Percentiles rank a stretch among this genome's conserved stretches.
These are phyloP conservation scores for Lasiosphaeriaceae sp. DNA, from an alignment of 495 filamentous ascomycete genomes.

Conservation along the genomic window DNA sequence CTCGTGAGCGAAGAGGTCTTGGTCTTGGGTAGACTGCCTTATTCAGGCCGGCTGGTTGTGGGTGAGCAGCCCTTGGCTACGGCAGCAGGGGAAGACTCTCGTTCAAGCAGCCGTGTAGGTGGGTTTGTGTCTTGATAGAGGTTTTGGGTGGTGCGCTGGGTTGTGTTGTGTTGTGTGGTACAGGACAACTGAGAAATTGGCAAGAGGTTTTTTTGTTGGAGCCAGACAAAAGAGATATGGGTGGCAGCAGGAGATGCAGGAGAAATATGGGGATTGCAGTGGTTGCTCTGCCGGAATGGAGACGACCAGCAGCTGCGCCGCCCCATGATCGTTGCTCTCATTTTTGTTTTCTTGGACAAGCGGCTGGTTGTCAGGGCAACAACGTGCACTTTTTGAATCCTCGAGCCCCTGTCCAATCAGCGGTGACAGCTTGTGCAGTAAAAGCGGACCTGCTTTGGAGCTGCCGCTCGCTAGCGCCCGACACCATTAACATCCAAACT, in stretches of 20 bases:
- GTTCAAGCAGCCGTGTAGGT: neutral
- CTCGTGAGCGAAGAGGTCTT: constrained; percentile 8
- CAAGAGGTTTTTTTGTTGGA: neutral
- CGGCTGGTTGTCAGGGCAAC: constrained; percentile 11
- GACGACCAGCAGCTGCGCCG: constrained; percentile 3
- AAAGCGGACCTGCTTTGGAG: neutral
- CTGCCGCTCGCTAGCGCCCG: neutral
- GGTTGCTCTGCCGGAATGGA: constrained; percentile 19
- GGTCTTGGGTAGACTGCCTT: constrained; percentile 4
- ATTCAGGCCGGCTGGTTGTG: constrained; percentile 11
- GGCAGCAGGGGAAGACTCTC: neutral
- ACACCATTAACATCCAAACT: constrained; percentile 7
- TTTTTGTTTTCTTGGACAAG: constrained; percentile 22
- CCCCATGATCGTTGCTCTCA: constrained; percentile 12
- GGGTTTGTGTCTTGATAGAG: neutral
- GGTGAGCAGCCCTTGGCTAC: neutral
- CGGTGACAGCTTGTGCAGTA: constrained; percentile 1
- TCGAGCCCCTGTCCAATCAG: neutral
- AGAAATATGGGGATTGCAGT: constrained; percentile 11
- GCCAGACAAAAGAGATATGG: constrained; percentile 5
- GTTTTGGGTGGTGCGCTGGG: too few species aligned
- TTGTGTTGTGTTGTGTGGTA: too few species aligned
- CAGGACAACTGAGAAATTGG: too few species aligned
- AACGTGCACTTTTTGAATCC: neutral
- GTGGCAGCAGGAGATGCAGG: constrained; percentile 11